Conservation (phyloP, 345 rosid species). For the Clausena lansium region DNA sequence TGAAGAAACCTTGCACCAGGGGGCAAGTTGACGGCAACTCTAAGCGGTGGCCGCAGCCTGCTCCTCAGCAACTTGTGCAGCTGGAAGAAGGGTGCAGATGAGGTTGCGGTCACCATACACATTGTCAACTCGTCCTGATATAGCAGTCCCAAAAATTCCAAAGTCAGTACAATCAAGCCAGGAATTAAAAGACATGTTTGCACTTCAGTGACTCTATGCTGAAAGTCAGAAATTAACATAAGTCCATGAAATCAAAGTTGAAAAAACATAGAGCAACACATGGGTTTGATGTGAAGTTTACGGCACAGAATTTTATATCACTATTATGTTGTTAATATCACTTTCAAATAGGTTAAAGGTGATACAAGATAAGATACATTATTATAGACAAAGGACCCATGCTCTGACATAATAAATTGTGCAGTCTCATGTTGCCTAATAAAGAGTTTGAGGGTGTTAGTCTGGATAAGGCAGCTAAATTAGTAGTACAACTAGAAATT, state of each 20-base stretch:
- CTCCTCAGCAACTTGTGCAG: conserved; percentile 63
- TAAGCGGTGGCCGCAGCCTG: conserved; percentile 82
- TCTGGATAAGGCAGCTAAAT: neutral
- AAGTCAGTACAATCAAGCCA: neutral
- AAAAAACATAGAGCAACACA: neutral
- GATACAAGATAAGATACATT: neutral
- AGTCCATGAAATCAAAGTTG: neutral
- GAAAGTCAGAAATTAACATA: neutral
- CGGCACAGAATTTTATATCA: neutral
- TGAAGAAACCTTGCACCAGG: conserved; percentile 17
- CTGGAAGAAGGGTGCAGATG: conserved; percentile 82
- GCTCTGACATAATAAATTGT: neutral
- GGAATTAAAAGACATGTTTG: neutral
- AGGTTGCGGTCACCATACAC: conserved; percentile 98
- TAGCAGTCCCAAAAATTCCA: neutral
- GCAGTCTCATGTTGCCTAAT: neutral
- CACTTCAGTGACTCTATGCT: neutral
- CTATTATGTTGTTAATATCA: neutral
- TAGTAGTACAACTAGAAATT: neutral
- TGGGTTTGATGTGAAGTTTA: neutral
- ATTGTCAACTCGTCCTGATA: conserved; percentile 89
- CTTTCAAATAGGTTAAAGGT: neutral
- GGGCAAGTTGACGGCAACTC: neutral
- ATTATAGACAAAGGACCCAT: neutral
- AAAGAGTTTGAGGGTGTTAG: neutral